Evolutionary conservation across 78 protist genomes (phyloP).

Genomic region (Dictyostelium capitatum): DNA sequence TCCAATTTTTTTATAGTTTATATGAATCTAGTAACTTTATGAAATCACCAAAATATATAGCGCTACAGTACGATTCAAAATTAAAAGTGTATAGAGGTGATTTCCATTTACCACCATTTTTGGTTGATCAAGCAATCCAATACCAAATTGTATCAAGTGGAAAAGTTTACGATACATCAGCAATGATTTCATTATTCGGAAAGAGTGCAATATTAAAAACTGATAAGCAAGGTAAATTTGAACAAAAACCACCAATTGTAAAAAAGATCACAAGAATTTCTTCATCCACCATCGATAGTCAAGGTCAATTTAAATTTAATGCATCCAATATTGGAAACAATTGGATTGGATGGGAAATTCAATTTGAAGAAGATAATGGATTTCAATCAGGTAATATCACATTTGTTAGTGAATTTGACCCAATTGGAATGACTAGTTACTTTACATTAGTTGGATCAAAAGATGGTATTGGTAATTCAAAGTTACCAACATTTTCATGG

Average conservation of each 20-base stretch:
- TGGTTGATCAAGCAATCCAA: not conserved
- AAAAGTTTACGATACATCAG: not conserved
- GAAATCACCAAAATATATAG: not conserved
- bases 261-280: not conserved
- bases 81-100: not conserved
- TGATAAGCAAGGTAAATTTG: not conserved
- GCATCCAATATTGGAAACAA: not conserved
- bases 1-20: not conserved
- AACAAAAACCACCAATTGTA: conserved; percentile 22
- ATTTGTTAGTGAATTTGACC: not conserved
- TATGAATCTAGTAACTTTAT: not conserved
- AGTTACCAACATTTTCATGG: conserved; percentile 4
- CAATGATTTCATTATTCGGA: not conserved
- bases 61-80: not conserved
- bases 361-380: not conserved
- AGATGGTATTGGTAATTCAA: not conserved
- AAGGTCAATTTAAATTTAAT: too few species aligned
- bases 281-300: not conserved
- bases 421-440: not conserved
- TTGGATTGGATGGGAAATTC: conserved; percentile 7
- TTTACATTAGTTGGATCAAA: not conserved
- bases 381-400: conserved; percentile 5
- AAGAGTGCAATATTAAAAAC: not conserved
- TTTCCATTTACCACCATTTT: conserved; percentile 1
- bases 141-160: not conserved